phyloP scores from a whole-genome alignment of 768 basidiomycete species.

The Pilatotrama ljubarskyi region DNA sequence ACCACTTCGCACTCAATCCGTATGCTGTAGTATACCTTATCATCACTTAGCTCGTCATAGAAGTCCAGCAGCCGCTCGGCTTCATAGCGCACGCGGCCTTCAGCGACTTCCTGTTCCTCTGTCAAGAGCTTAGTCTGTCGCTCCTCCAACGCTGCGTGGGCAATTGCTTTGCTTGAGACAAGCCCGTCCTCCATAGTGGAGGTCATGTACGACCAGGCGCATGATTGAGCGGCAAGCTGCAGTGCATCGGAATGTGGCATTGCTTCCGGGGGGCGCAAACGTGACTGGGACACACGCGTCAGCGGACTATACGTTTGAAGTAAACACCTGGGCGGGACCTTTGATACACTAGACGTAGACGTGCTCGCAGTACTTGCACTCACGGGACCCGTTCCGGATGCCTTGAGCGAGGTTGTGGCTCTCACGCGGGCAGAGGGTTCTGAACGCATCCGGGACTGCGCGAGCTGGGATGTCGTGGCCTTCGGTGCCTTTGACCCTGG shows the following conservation, averaged over 20 bases:
- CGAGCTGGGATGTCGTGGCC: constrained; percentile 2
- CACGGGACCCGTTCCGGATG: background rate
- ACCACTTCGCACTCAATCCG: no score
- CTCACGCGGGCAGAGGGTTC: constrained; percentile 17
- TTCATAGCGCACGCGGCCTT: constrained; percentile 43
- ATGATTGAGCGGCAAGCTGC: constrained; percentile 52
- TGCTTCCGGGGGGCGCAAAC: background rate
- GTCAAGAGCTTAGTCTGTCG: constrained; percentile 35
- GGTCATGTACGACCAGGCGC: constrained; percentile 63
- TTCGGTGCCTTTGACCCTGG: background rate
- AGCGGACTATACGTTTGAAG: background rate
- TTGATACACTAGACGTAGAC: background rate
- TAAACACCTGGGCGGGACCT: background rate
- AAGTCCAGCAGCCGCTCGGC: constrained; percentile 46
- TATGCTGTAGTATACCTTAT: constrained; percentile 31
- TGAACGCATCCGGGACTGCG: constrained; percentile 6
- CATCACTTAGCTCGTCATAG: constrained; percentile 44
- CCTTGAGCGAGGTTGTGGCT: constrained; percentile 16
- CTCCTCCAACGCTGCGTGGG: constrained; percentile 40
- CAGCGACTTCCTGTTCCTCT: constrained; percentile 44
- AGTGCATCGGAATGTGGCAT: constrained; percentile 31
- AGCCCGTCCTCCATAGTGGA: constrained; percentile 56
- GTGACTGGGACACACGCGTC: constrained; percentile 1
- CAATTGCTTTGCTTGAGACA: constrained; percentile 37
- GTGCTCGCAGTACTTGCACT: background rate